Conservation (phyloP, 129 eudicot genomes). For the Pseudognaphalium luteoalbum region DNA sequence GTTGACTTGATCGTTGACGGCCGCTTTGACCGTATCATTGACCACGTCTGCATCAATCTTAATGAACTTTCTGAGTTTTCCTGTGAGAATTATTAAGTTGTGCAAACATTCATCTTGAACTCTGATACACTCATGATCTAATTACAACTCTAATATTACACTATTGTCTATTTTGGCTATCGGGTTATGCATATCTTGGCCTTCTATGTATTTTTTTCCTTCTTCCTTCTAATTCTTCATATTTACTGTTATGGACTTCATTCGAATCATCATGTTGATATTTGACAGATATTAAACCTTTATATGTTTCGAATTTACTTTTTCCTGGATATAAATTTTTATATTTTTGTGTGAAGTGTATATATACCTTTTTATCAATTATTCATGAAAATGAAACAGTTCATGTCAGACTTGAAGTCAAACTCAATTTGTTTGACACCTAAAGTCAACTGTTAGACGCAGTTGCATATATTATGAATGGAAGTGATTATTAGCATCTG, state of each 20-base stretch:
- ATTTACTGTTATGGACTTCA: conserved; percentile 1
- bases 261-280: conserved; percentile 2
- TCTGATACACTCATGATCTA: conserved; percentile 5
- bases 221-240: not conserved
- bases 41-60: too few relatives aligned
- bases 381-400: not conserved
- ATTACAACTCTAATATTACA: not conserved
- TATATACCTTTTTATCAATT: not conserved
- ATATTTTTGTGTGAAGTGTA: not conserved
- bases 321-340: not conserved
- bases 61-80: not conserved
- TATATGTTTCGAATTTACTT: not conserved
- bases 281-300: conserved; percentile 1
- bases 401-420: not conserved
- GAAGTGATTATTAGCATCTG: not conserved
- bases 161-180: too few relatives aligned
- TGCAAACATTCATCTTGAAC: conserved; percentile 13
- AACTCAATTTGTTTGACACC: not conserved
- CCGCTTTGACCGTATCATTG: too few relatives aligned
- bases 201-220: not conserved
- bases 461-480: not conserved
- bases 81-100: not conserved
- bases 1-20: too few relatives aligned
- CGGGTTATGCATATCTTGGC: not conserved
- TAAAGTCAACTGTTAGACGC: conserved; percentile 20